Evolutionary conservation across 2,329 filamentous ascomycete genomes (phyloP).

Genomic region (Diaporthe nobilis): DNA sequence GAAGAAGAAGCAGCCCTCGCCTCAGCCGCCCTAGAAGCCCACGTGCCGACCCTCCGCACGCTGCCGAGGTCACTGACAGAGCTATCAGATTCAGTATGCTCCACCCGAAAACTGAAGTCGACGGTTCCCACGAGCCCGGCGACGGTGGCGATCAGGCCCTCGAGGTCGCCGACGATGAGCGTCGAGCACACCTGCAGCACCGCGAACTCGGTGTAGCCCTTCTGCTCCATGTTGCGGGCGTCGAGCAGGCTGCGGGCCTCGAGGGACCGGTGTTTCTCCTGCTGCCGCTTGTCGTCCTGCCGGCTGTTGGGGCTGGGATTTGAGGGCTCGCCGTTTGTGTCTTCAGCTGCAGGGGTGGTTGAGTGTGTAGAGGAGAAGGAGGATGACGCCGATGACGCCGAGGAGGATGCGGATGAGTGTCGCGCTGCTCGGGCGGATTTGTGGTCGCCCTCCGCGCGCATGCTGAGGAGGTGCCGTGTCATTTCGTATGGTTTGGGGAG

Average conservation of each 20-base stretch:
- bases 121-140: conserved; percentile 80
- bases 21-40: conserved; percentile 35
- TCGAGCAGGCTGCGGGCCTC: conserved; percentile 65
- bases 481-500: conserved; percentile 74
- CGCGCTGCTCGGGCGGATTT: neutral
- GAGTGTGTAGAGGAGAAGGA: conserved; percentile 5
- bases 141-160: conserved; percentile 72
- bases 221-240: conserved; percentile 76
- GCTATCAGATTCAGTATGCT: conserved; percentile 39
- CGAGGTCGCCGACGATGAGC: conserved; percentile 78
- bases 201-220: conserved; percentile 82
- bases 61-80: conserved; percentile 34
- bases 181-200: conserved; percentile 80
- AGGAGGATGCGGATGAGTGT: neutral
- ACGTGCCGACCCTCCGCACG: conserved; percentile 32
- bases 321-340: neutral
- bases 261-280: neutral
- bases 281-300: neutral
- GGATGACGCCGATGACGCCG: neutral
- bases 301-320: neutral
- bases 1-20: conserved; percentile 8
- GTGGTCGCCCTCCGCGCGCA: neutral
- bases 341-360: neutral
- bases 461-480: conserved; percentile 66
- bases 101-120: conserved; percentile 78